Percentiles rank a stretch among this genome's conserved stretches.
Conservation (phyloP, 352 stramenopile genomes). For the Phytophthora podocarpi region DNA sequence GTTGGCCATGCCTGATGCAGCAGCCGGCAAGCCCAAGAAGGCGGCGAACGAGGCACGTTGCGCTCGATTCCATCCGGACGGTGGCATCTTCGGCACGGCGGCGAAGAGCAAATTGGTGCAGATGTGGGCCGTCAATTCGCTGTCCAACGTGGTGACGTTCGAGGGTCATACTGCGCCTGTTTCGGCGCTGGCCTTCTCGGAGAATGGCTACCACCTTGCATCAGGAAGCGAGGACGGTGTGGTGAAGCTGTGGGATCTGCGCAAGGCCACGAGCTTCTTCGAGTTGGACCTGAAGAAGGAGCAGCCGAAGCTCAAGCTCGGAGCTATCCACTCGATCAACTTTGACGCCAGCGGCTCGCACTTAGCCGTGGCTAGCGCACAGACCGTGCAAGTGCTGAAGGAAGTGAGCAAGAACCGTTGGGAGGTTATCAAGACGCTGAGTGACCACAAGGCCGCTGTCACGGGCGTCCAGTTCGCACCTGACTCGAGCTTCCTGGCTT, state of each 20-base stretch:
- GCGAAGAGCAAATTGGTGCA: constrained; percentile 76
- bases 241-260: constrained; percentile 94
- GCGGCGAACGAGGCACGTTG: constrained; percentile 45
- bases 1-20: constrained; percentile 31
- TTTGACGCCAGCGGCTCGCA: constrained; percentile 70
- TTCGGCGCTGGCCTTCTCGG: constrained; percentile 88
- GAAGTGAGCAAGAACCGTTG: constrained; percentile 71
- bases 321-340: constrained; percentile 53
- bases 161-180: constrained; percentile 80
- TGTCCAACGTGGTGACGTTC: constrained; percentile 86
- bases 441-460: constrained; percentile 71
- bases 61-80: constrained; percentile 93
- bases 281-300: constrained; percentile 59
- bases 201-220: constrained; percentile 96
- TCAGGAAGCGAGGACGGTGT: constrained; percentile 78
- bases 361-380: constrained; percentile 53
- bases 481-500: constrained; percentile 68
- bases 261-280: constrained; percentile 86
- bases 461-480: constrained; percentile 64
- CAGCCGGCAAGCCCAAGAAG: constrained; percentile 30
- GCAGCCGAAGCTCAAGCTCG: constrained; percentile 41
- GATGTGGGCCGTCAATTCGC: constrained; percentile 93
- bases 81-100: constrained; percentile 89
- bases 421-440: constrained; percentile 63
- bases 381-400: constrained; percentile 58